phyloP scores from a whole-genome alignment of 2,329 filamentous ascomycete species.

The Clonostachys solani region DNA sequence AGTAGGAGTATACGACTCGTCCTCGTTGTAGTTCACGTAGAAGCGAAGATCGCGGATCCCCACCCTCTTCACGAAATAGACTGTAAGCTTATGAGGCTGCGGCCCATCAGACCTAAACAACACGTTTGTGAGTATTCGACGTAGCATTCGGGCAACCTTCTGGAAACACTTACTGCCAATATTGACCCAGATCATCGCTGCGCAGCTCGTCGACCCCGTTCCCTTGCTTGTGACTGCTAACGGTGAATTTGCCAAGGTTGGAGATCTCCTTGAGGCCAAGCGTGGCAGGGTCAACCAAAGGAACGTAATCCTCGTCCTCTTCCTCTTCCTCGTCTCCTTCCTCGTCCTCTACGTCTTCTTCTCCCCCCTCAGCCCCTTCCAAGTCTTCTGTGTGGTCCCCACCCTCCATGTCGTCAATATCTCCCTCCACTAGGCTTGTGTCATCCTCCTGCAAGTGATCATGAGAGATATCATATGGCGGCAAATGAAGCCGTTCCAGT shows the following conservation, averaged over 20 bases:
- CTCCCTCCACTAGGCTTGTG: conserved; percentile 1
- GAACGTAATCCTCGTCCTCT: conserved; percentile 24
- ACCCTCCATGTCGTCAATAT: conserved; percentile 2
- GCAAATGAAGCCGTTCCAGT: conserved; percentile 9
- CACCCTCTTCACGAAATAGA: conserved; percentile 82
- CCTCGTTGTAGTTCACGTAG: conserved; percentile 84
- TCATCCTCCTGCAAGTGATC: conserved; percentile 21
- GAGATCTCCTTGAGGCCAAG: conserved; percentile 75
- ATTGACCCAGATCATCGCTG: conserved; percentile 66
- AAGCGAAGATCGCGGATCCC: conserved; percentile 75
- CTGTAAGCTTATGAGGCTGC: conserved; percentile 76
- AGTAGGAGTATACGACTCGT: conserved; percentile 96
- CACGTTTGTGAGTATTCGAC: not conserved
- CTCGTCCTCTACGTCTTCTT: conserved; percentile 22
- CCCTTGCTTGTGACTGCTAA: conserved; percentile 76
- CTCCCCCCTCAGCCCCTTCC: conserved; percentile 2
- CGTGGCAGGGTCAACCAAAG: conserved; percentile 48
- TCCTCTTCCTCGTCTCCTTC: conserved; percentile 31
- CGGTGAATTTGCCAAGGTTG: conserved; percentile 78
- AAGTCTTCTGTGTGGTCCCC: too few relatives aligned
- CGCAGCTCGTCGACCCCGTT: conserved; percentile 74
- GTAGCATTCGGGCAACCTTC: not conserved
- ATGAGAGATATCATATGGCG: conserved; percentile 8
- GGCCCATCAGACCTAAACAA: conserved; percentile 68
- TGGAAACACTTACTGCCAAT: conserved; percentile 64